A percentile compares a stretch with the other conserved stretches of the same genome.
phyloP scores from a whole-genome alignment of 1,284 basidiomycete genomes.

The Malassezia globosa region DNA sequence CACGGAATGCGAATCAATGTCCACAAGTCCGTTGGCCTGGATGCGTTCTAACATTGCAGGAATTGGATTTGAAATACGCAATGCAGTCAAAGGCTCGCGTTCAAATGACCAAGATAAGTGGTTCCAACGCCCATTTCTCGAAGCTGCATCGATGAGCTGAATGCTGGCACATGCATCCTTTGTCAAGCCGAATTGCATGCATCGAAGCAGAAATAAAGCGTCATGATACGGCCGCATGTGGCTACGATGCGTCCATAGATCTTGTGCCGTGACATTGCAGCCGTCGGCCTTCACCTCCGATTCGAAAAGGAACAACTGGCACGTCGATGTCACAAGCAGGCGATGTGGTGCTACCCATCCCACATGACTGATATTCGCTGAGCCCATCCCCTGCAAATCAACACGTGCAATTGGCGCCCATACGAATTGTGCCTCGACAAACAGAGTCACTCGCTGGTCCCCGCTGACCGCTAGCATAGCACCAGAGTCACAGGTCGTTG shows the following conservation, averaged over 20 bases:
- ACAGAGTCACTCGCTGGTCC: not conserved
- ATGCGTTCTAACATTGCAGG: not conserved
- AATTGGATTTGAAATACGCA: not conserved
- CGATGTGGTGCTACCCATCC: conserved; percentile 8
- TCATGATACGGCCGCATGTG: conserved; percentile 6
- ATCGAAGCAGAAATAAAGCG: not conserved
- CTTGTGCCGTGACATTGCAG: not conserved
- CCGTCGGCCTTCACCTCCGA: not conserved
- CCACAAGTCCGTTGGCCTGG: not conserved
- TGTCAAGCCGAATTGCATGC: conserved; percentile 5
- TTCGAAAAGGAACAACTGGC: conserved; percentile 15
- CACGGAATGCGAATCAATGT: not conserved
- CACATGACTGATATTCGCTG: not conserved
- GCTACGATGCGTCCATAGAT: not conserved
- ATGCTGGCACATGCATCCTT: not conserved
- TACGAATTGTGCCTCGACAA: not conserved
- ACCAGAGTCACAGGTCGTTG: not conserved
- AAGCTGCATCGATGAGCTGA: not conserved
- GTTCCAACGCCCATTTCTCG: not conserved
- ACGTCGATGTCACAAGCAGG: conserved; percentile 10
- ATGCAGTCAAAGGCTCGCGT: not conserved
- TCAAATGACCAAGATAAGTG: not conserved
- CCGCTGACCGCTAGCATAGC: not conserved
- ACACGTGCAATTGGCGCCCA: conserved; percentile 8
- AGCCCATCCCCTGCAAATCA: not conserved